Evolutionary conservation across 2,329 filamentous ascomycete genomes (phyloP), one percentile per base, ranked within the genome.

Genomic region (Verticillium dahliae): DNA sequence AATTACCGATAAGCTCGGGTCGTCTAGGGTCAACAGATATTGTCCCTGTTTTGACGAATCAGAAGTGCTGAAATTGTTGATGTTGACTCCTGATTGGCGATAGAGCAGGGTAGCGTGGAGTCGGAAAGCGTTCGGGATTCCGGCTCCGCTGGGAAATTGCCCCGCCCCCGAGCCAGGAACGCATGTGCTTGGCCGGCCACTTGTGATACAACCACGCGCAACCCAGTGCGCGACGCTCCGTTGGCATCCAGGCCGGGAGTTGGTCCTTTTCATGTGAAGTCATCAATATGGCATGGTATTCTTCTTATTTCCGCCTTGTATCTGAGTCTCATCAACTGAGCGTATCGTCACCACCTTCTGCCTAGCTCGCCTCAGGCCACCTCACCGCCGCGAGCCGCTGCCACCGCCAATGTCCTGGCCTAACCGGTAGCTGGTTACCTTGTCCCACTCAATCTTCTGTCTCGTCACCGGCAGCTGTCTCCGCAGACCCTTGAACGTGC

Each of bases 371-470:
- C 13, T 27, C 45, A 18, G 9, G 10, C 7, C 7, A 7, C 34
- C 57, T 70, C 78, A 85, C 74, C 80, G 77, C 72, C 79, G 80
- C 57, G 80, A 79, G 68, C 85, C 86, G 58, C 89, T 88, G 18
- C 88, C 87, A 58, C 89, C 88, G 18, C 88, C 87, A 74, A 92
- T 91, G 72, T 91, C 90, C 75, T 92, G 89, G 33, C 90, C 90
- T 68, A 96, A 80, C 63, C 92, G 84, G 79, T 99, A 99, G 68
- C 92, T 92, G 56, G 91, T 90, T 67, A 99, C 91, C 81, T 97
- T 97, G 76, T 99, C 94, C 95, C 95, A 99, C 78, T 99, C 95
- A 69, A 99, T 94, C 84, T 97, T 97, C 81, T 99, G 95, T 72
- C 95, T 88, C 65, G 95, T 99, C 63, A 99, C 92, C 0, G 95